A percentile compares a stretch with the other conserved stretches of the same genome.
Conservation (phyloP, 306 rosid genomes). For the Prosopis cineraria region DNA sequence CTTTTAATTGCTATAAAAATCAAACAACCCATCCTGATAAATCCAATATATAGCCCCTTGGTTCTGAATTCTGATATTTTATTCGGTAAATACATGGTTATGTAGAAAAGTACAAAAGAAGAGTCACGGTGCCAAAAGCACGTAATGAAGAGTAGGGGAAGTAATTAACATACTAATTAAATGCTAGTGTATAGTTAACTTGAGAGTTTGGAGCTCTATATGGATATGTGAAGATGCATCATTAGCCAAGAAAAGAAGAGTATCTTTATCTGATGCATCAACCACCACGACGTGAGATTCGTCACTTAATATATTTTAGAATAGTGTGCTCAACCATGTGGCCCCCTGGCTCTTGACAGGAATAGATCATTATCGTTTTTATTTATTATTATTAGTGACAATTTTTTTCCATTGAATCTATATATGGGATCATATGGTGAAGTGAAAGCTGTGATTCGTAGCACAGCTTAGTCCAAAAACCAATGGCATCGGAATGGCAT, state of each 20-base stretch:
- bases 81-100: background rate
- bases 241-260: background rate
- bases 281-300: constrained; percentile 13
- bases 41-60: background rate
- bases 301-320: constrained; percentile 23
- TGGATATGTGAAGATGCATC: background rate
- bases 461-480: constrained; percentile 34
- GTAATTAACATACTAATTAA: background rate
- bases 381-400: background rate
- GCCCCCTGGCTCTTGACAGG: constrained; percentile 44
- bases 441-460: constrained; percentile 6
- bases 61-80: background rate
- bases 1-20: background rate
- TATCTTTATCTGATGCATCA: background rate
- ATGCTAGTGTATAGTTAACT: background rate
- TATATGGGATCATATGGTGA: background rate
- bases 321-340: constrained; percentile 43
- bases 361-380: constrained; percentile 36
- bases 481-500: constrained; percentile 47
- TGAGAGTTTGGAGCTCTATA: background rate
- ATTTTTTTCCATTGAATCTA: background rate
- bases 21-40: background rate
- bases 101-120: background rate
- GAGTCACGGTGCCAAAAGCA: background rate
- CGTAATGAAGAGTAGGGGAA: background rate